Evolutionary conservation across 202 grass and related monocot species (phyloP), one percentile per base, ranked within the genome.

Genomic region (Zoysia matrella): DNA sequence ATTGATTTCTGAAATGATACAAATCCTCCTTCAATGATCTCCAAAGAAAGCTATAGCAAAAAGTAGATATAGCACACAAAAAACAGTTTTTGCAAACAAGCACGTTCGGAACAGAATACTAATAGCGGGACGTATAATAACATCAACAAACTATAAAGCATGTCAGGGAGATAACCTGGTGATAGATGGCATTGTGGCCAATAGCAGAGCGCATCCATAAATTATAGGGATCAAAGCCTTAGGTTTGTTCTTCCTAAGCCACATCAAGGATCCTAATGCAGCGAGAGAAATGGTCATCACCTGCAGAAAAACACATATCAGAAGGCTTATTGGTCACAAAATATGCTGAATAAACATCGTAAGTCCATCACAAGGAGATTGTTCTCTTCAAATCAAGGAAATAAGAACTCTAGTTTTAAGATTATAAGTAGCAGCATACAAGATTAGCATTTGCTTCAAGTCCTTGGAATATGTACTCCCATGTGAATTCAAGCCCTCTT

Each of bases 191-290:
- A 99, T 99, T 62, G 91, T 99, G 84, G 93, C 91, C 76, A 96
- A 90, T 86, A 96, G 75, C 78, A 95, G 67, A 74, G 91, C 93
- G 80, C 96, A 99, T 30, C 81, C 90, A 92, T 99, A 99, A 79
- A 99, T 96, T 54, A 96, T 92, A 76, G 96, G 96, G 78, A 99
- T 60, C 83, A 96, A 83, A 40, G 93, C 90, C 55, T 66, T 96
- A 63, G 96, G 96, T 49, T 99, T 99, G 82, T 96, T 99, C 87
- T 96, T 99, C 89, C 96, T 99, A 11, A 99, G 86, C 93, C 96
- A 99, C 93, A 99, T 96, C 87, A 99, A 88, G 12, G 96, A 99
- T 80, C 93, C 93, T 47, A 96, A 63, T 67, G 93, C 93, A 79
- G 93, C 93, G 46, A 99, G 87, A 18, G 96, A 96, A n/a, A 99